Percentiles rank a stretch among this genome's conserved stretches.
Evolutionary conservation across 768 basidiomycete species (phyloP).

Genomic region (Hemileccinum impolitum): DNA sequence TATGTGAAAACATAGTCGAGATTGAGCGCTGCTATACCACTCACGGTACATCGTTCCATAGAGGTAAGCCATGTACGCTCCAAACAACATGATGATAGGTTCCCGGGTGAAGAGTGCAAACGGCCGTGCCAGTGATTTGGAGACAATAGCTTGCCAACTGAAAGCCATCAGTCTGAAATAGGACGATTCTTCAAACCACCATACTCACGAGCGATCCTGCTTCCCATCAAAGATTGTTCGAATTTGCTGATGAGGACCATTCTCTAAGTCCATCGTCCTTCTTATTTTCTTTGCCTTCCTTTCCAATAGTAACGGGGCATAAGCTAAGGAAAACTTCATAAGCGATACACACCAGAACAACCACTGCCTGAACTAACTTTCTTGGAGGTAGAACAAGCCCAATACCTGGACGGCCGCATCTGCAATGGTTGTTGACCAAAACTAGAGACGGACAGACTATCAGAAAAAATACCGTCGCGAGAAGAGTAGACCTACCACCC

Average conservation of each 20-base stretch:
- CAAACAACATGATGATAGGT: constrained; percentile 65
- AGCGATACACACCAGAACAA: constrained; percentile 7
- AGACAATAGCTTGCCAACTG: constrained; percentile 53
- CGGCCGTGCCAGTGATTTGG: constrained; percentile 58
- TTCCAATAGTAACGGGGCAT: constrained; percentile 36
- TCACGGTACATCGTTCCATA: constrained; percentile 61
- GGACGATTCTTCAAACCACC: background rate
- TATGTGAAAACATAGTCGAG: background rate
- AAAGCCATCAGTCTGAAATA: background rate
- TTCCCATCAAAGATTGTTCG: constrained; percentile 45
- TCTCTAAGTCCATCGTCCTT: constrained; percentile 46
- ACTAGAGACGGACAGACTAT: constrained; percentile 32
- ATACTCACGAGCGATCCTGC: constrained; percentile 42
- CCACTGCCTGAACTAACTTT: constrained; percentile 44
- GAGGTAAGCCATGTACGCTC: constrained; percentile 65
- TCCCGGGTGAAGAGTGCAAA: constrained; percentile 59
- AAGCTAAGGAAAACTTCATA: constrained; percentile 20
- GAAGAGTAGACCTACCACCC: constrained; percentile 48
- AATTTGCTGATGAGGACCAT: constrained; percentile 35
- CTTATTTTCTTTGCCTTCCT: constrained; percentile 49
- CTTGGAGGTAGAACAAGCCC: constrained; percentile 56
- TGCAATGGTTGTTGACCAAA: constrained; percentile 64
- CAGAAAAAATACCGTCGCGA: background rate
- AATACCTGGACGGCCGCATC: constrained; percentile 51
- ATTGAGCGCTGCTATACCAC: constrained; percentile 17